phyloP scores from a whole-genome alignment of 2,329 filamentous ascomycete species.

The Aspergillus aculeatus region DNA sequence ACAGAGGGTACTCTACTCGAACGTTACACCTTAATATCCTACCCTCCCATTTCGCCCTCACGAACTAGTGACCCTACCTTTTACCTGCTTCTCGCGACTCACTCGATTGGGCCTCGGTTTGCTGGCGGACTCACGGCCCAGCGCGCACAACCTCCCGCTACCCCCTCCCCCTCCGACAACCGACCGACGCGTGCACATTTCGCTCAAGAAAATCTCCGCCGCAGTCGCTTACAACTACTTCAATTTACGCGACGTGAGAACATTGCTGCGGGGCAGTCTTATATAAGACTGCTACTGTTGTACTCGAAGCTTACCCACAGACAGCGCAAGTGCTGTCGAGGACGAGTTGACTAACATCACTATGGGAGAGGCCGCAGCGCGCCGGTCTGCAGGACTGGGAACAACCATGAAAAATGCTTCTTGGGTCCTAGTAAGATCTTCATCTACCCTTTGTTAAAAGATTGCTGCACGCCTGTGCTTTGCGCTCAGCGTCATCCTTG shows the following conservation, averaged over 20 bases:
- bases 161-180: not conserved
- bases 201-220: slow-evolving; percentile 19
- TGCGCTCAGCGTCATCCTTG: not conserved
- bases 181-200: slow-evolving; percentile 12
- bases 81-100: not conserved
- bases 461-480: not conserved
- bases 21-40: not conserved
- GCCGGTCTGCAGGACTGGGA: slow-evolving; percentile 34
- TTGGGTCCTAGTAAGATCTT: slow-evolving; percentile 41
- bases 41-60: not conserved
- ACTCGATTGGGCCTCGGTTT: not conserved
- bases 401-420: slow-evolving; percentile 34
- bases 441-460: no score
- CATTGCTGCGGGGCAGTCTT: not conserved
- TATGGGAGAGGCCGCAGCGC: slow-evolving; percentile 37
- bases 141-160: not conserved
- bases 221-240: not conserved
- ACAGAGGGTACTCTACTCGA: not conserved
- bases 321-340: slow-evolving; percentile 7
- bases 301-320: not conserved
- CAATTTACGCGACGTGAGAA: not conserved
- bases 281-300: not conserved
- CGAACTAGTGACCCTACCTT: not conserved
- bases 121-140: not conserved
- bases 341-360: slow-evolving; percentile 14